Evolutionary conservation across 495 filamentous ascomycete species (phyloP).

Genomic region (Platismatia glauca): DNA sequence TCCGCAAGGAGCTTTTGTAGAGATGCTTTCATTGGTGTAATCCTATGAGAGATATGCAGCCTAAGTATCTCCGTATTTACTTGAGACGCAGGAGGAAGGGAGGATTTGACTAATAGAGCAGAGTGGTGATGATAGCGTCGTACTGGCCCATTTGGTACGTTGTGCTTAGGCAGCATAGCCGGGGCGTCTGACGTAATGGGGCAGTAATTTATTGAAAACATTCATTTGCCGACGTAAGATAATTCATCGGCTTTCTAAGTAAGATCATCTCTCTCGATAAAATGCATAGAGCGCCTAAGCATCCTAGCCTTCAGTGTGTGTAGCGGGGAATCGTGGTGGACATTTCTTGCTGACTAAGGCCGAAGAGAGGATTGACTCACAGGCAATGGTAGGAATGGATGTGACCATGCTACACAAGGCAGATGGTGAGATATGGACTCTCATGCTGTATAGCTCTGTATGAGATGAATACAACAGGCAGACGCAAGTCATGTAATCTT

Average conservation of each 20-base stretch:
- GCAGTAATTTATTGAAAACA: no score
- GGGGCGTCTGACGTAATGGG: no score
- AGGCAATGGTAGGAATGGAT: not conserved
- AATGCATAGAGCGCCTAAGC: not conserved
- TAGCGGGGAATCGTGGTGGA: not conserved
- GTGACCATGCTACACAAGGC: not conserved
- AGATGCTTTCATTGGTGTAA: no score
- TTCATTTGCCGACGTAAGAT: no score
- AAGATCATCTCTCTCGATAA: no score
- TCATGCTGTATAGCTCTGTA: not conserved
- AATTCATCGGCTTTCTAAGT: no score
- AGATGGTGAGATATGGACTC: not conserved
- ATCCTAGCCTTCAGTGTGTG: no score
- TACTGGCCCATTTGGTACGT: no score
- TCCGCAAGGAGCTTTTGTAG: not conserved
- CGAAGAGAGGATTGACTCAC: not conserved
- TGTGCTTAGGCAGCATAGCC: no score
- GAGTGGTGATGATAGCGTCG: no score
- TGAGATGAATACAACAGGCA: not conserved
- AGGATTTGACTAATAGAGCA: no score
- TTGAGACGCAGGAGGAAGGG: not conserved
- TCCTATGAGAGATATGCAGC: no score
- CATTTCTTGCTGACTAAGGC: not conserved
- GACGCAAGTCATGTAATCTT: not conserved
- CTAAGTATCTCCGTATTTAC: not conserved